Percentiles rank a stretch among this genome's conserved stretches.
Conservation (phyloP, 805 yeast species). For the Suhomyces vadensis region DNA sequence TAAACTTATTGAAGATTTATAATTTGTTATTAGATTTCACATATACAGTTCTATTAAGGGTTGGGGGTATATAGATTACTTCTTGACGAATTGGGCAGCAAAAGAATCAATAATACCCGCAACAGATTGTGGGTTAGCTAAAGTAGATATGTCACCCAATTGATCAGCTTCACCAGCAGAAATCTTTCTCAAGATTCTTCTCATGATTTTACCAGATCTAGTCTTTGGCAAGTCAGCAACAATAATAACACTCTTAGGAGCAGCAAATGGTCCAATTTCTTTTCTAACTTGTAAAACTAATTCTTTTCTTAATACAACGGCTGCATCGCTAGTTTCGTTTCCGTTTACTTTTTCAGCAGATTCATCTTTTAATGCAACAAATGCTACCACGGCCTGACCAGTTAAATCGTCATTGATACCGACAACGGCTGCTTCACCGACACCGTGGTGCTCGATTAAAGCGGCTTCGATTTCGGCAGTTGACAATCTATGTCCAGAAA, state of each 20-base stretch:
- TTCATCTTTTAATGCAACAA: slow-evolving; percentile 67
- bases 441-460: slow-evolving; percentile 65
- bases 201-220: slow-evolving; percentile 84
- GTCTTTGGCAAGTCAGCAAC: slow-evolving; percentile 84
- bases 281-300: slow-evolving; percentile 69
- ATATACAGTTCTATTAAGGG: background rate
- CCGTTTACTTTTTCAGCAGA: slow-evolving; percentile 27
- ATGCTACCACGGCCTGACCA: slow-evolving; percentile 85
- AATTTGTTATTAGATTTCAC: background rate
- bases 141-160: slow-evolving; percentile 76
- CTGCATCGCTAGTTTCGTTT: slow-evolving; percentile 43
- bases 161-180: slow-evolving; percentile 76
- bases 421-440: slow-evolving; percentile 80
- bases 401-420: slow-evolving; percentile 82
- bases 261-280: slow-evolving; percentile 85
- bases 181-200: slow-evolving; percentile 79
- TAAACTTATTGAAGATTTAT: background rate
- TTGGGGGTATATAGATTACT: slow-evolving; percentile 19
- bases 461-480: slow-evolving; percentile 89
- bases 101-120: slow-evolving; percentile 56
- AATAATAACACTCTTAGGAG: slow-evolving; percentile 71
- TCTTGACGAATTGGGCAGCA: slow-evolving; percentile 42
- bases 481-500: slow-evolving; percentile 83
- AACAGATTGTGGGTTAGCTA: slow-evolving; percentile 75
- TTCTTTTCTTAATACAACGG: slow-evolving; percentile 58